Evolutionary conservation across 1,139 yeast genomes (phyloP).

Genomic region (Kurtzmaniella quercitrusa): DNA sequence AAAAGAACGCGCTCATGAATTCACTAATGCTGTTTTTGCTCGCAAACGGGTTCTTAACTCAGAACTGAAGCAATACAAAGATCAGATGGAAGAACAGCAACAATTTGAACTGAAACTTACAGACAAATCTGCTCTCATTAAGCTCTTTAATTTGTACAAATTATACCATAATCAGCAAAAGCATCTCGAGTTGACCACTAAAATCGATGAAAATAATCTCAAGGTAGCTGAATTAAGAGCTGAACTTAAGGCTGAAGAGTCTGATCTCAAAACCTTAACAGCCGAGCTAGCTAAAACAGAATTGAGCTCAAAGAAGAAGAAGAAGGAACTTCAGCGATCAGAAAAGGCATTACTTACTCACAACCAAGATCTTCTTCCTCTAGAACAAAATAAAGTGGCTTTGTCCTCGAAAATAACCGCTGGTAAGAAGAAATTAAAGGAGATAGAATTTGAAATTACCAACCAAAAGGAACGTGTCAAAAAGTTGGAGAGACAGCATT

Average conservation of each 20-base stretch:
- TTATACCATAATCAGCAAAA: slow-evolving; percentile 61
- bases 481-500: slow-evolving; percentile 45
- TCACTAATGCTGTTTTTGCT: slow-evolving; percentile 62
- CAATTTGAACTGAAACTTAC: slow-evolving; percentile 55
- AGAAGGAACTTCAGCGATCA: slow-evolving; percentile 34
- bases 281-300: slow-evolving; percentile 47
- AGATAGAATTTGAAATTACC: slow-evolving; percentile 47
- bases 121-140: slow-evolving; percentile 45
- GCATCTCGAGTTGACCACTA: slow-evolving; percentile 25
- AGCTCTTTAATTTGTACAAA: slow-evolving; percentile 56
- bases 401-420: slow-evolving; percentile 44
- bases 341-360: slow-evolving; percentile 40
- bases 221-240: slow-evolving; percentile 26
- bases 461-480: slow-evolving; percentile 47
- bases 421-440: slow-evolving; percentile 49
- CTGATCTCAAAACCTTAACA: slow-evolving; percentile 27
- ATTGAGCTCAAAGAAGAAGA: slow-evolving; percentile 38
- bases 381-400: slow-evolving; percentile 51
- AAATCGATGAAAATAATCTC: slow-evolving; percentile 17
- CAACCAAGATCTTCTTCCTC: slow-evolving; percentile 51
- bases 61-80: slow-evolving; percentile 77
- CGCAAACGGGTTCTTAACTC: slow-evolving; percentile 69
- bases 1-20: slow-evolving; percentile 63
- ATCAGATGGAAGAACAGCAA: slow-evolving; percentile 71
- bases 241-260: slow-evolving; percentile 20